A percentile compares a stretch with the other conserved stretches of the same genome.
These are phyloP conservation scores for Lactarius trivialis DNA, from an alignment of 768 basidiomycete genomes.

Conservation along the genomic window DNA sequence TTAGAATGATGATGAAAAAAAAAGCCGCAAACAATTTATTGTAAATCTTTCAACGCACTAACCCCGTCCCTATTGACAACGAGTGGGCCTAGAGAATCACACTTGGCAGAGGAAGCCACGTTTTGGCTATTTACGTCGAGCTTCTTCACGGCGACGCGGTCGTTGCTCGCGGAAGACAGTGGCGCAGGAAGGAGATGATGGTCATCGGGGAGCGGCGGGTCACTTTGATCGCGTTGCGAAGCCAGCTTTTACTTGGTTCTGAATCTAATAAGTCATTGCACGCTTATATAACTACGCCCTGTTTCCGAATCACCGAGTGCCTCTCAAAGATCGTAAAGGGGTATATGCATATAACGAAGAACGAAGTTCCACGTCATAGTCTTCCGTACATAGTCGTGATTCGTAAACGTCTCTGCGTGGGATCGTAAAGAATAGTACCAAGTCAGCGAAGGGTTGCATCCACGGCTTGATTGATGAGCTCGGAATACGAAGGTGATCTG, in stretches of 20 bases:
- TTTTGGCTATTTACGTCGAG: conserved; percentile 8
- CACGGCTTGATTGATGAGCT: conserved; percentile 9
- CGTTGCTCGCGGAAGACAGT: neutral
- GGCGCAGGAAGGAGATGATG: conserved; percentile 7
- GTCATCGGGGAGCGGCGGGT: neutral
- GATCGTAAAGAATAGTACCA: neutral
- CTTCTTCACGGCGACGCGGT: neutral
- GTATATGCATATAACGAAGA: neutral
- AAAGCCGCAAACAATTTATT: neutral
- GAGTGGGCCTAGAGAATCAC: conserved; percentile 15
- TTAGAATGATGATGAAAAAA: no score
- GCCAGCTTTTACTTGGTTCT: neutral
- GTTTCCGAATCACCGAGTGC: neutral
- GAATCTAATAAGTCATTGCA: no score
- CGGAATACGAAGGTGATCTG: conserved; percentile 17
- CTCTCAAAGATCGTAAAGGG: neutral
- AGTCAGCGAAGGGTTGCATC: neutral
- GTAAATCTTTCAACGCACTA: neutral
- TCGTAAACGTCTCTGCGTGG: neutral
- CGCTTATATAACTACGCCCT: conserved; percentile 8
- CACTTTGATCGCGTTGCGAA: neutral
- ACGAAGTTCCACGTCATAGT: neutral
- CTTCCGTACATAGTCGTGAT: conserved; percentile 1
- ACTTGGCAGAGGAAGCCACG: conserved; percentile 12
- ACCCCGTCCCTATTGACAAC: conserved; percentile 19